These are phyloP conservation scores for Camellia sinensis DNA, from an alignment of 148 eudicot species.

Conservation along the genomic window DNA sequence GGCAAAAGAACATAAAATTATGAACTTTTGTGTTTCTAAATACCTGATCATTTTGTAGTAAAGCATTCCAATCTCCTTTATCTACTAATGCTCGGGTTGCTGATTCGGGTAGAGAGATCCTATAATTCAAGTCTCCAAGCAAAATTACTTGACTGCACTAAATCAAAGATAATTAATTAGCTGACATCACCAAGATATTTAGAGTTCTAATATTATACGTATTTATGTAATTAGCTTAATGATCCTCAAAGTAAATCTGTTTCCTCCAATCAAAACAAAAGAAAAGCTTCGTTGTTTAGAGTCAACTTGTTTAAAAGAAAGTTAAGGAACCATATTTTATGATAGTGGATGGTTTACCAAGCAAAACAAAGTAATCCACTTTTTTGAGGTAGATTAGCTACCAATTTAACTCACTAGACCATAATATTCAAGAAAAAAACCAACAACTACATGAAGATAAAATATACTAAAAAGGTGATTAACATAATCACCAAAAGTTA, in stretches of 20 bases:
- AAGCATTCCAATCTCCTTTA: slow-evolving; percentile 23
- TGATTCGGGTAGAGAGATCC: slow-evolving; percentile 33
- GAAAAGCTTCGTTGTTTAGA: not conserved
- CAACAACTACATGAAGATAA: not conserved
- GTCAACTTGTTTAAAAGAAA: slow-evolving; percentile 9
- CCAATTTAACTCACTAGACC: slow-evolving; percentile 8
- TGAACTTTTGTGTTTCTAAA: no score
- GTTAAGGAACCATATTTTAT: not conserved
- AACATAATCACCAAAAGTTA: not conserved
- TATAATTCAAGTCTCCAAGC: slow-evolving; percentile 52
- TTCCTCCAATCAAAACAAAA: not conserved
- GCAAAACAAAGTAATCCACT: not conserved
- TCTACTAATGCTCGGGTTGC: slow-evolving; percentile 26
- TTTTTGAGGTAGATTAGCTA: slow-evolving; percentile 18
- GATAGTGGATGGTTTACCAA: not conserved
- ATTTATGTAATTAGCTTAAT: not conserved
- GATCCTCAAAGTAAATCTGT: not conserved
- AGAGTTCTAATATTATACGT: not conserved
- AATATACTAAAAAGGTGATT: not conserved
- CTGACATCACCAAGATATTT: not conserved
- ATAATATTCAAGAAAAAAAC: not conserved
- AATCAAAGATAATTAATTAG: slow-evolving; percentile 3
- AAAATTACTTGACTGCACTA: slow-evolving; percentile 37
- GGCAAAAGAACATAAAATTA: no score
- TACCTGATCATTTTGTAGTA: slow-evolving; percentile 43